Base-by-base conservation (phyloP, 2,329 filamentous ascomycete genomes). In the Fusarium xyrophilum region DNA sequence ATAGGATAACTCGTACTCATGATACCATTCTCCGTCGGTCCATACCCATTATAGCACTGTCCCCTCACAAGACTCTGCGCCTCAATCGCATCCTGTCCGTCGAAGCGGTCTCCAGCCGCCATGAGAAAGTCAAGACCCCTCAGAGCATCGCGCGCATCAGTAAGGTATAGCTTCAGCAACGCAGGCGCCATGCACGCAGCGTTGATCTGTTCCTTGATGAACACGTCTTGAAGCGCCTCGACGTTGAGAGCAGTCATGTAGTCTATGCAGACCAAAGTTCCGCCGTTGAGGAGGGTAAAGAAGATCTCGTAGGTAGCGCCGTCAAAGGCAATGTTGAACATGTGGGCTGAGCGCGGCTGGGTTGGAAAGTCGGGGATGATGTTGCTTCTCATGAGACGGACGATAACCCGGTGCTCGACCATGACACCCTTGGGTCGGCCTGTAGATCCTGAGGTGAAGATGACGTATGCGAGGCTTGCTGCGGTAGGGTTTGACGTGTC, bases 381-480 rank as follows among this genome's bases (percentile, higher is more conserved):
- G 21, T 51, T 48, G 14, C 62, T 55, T 32, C 38, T 62, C n/a
- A 63, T 52, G 12, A 63, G 61, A 9, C 69, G 52, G 2, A 71
- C n/a, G 19, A 72, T 57, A 4, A 40, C 46, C 3, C 70, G 69
- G 17, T 72, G 70, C 46, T 72, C 67, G 27, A 72, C 50, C 65
- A 84, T 79, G 21, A 85, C 82, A 33, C 83, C 83, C 73, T 85
- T 85, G 4, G 83, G 83, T 30, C 76, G 74, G 4, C 83, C 83
- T 1, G 83, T 85, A 10, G 82, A 84, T 5, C 83, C 83, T 7
- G 83, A 85, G 9, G 83, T 85, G 65, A 84, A 85, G 69, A 85
- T 81, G 60, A 84, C 82, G 27, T 75, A 74, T 4, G 68, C 68
- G 0, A 73, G 65, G 6, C 59, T 67, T 6, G 47, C 56, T 0